A percentile compares a stretch with the other conserved stretches of the same genome.
Conservation (phyloP, 345 rosid genomes). For the Syzygium jambos region DNA sequence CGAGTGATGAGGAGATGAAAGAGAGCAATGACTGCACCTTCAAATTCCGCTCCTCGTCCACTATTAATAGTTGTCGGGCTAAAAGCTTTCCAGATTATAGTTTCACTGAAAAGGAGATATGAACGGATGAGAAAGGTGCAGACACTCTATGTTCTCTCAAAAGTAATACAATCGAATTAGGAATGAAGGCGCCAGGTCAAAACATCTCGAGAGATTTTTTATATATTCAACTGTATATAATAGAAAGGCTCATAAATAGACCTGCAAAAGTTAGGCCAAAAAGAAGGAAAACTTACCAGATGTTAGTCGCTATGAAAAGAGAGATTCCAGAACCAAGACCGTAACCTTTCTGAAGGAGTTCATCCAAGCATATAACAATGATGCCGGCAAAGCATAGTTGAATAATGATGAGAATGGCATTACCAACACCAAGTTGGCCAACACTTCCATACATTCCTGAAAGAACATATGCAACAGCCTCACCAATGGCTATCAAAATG, state of each 20-base stretch:
- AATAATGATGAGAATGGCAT: conserved; percentile 67
- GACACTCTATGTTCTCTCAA: background rate
- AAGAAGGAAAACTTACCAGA: conserved; percentile 38
- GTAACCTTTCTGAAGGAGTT: conserved; percentile 78
- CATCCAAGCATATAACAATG: conserved; percentile 77
- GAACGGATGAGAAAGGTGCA: background rate
- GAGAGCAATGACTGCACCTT: conserved; percentile 86
- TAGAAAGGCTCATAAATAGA: background rate
- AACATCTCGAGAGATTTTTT: background rate
- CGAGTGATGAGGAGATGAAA: conserved; percentile 76
- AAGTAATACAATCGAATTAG: background rate
- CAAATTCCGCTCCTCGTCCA: conserved; percentile 88
- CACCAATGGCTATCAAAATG: conserved; percentile 67
- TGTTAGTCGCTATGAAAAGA: conserved; percentile 85
- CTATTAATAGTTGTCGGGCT: conserved; percentile 88
- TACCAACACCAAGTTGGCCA: conserved; percentile 73
- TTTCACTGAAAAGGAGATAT: conserved; percentile 43
- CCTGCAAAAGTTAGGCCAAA: background rate
- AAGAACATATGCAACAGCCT: conserved; percentile 78
- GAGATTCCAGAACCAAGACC: conserved; percentile 85
- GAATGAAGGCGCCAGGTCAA: background rate
- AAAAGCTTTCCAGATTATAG: conserved; percentile 82
- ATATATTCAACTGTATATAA: background rate
- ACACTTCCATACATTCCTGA: conserved; percentile 86
- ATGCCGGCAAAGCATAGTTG: conserved; percentile 84